Evolutionary conservation across 768 basidiomycete species (phyloP), one percentile per base, ranked within the genome.

Genomic region (Amanita pallidorosea): DNA sequence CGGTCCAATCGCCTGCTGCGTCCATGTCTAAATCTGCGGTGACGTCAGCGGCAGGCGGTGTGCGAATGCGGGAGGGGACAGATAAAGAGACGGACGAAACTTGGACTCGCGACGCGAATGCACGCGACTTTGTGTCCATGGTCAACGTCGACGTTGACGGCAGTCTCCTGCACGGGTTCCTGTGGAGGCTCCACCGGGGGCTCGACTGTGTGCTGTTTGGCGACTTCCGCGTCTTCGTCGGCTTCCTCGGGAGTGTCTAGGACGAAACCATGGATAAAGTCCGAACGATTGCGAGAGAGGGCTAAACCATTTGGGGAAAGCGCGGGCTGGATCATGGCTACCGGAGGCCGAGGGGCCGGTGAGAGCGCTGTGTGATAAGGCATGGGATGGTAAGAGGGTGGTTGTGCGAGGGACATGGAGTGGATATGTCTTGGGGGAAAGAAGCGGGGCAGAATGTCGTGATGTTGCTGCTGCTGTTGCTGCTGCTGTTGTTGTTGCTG

Each of bases 251-350:
- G 81, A 52, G 81, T 78, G 54, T 91, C 87, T 51, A 92, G 60
- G 9, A 88, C 87, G 65, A 91, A 92, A 5, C 88, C 88, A 54
- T 83, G 75, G 45, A 68, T 65, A 60, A 90, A 92, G 63, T 92
- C 88, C 4, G 84, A 79, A 33, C 79, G 72, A 40, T 72, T 81
- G 51, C 75, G 68, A 6, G 75, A 71, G 17, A 73, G 73, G 6
- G 69, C 70, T 35, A 82, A 70, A 17, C 73, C 67, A 15, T 72
- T 47, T 29, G 7, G 38, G 37, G 52, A 45, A 42, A 4, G 50
- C 47, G 18, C 36, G 1, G 49, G 31, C 23, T 25, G 36, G 3
- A 40, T 41, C 2, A 51, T 36, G 18, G 33, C 12, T 5, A 36
- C 7, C 8, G 50, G 17, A 3, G 50, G 50, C 34, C 50, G 50